Evolutionary conservation across 1,139 yeast genomes (phyloP), one percentile per base, ranked within the genome.

Genomic region (Yamadazyma kanchanaburiensis): DNA sequence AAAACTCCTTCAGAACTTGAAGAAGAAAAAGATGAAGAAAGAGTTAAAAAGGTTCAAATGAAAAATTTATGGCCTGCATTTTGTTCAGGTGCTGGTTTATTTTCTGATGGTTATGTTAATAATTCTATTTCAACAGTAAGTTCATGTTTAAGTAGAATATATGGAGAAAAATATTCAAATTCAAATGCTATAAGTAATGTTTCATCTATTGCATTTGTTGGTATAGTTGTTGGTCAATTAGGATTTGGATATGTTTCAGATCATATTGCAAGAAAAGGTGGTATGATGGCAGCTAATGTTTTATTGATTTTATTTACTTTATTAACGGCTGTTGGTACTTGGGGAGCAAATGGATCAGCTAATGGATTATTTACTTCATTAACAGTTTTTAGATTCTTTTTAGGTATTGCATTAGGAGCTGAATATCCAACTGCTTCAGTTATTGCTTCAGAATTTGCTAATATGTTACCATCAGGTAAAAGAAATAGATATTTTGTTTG

Each of bases 371-470:
- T 87, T 43, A 80, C 87, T 5, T 91, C 95, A 13, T 63, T 89
- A 30, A 86, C 95, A 9, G 80, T 80, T 12, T 86, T 83, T 56
- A 74, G 97, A 54, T 85, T 86, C 60, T 83, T 89, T 55, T 65
- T 89, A 32, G 96, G 96, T 56, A 70, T 83, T 43, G 94, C 88
- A 40, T 75, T 77, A 48, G 91, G 91, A 43, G 89, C 94, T 30
- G 97, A 89, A 61, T 89, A 89, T 53, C 95, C 96, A 26, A 82
- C 95, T 15, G 87, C 95, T 22, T 84, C 95, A 2, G 94, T 89
- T 16, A 94, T 95, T 27, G 87, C 95, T 42, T 89, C 96, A 18
- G 97, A 89, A 60, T 94, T 94, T 27, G 81, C 94, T 24, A 79
- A 83, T 35, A 65, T 76, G 46, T 65, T 88, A 47, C 86, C 94